Evolutionary conservation across 1,284 basidiomycete species (phyloP).

Genomic region (Marasmius oreades): DNA sequence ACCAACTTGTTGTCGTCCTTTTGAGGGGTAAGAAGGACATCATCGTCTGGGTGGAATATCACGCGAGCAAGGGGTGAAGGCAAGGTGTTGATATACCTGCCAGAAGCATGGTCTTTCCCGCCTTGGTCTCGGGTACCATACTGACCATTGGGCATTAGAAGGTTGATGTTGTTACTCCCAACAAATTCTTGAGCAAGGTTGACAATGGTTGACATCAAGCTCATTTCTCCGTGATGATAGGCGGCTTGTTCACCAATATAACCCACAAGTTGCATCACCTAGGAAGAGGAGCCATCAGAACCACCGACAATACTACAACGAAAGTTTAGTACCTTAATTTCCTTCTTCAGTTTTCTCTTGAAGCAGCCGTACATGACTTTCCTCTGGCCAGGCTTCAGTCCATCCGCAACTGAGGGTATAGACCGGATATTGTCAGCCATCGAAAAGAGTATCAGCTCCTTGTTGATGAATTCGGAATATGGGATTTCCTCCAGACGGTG

Average conservation of each 20-base stretch:
- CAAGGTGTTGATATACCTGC: conserved; percentile 96
- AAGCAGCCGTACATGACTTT: conserved; percentile 97
- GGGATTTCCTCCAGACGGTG: conserved; percentile 87
- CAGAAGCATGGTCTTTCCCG: conserved; percentile 94
- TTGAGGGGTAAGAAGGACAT: conserved; percentile 79
- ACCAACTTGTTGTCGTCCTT: conserved; percentile 88
- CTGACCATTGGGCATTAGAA: conserved; percentile 90
- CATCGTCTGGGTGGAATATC: conserved; percentile 85
- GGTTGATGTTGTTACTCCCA: conserved; percentile 94
- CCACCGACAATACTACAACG: neutral
- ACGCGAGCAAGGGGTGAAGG: conserved; percentile 75
- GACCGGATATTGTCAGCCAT: conserved; percentile 99
- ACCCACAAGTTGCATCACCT: conserved; percentile 94
- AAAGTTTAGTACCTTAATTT: conserved; percentile 73
- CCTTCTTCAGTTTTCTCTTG: conserved; percentile 89
- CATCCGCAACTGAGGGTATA: conserved; percentile 91
- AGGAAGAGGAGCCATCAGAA: conserved; percentile 1
- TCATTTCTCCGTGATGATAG: conserved; percentile 96
- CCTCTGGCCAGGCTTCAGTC: conserved; percentile 97
- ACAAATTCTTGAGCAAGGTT: conserved; percentile 94
- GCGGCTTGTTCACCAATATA: conserved; percentile 93
- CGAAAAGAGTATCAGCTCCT: conserved; percentile 97
- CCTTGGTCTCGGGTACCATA: conserved; percentile 92
- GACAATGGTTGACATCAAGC: conserved; percentile 88
- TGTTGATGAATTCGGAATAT: conserved; percentile 96